Evolutionary conservation across 345 rosid species (phyloP).

Genomic region (Eutrema heterophyllum): DNA sequence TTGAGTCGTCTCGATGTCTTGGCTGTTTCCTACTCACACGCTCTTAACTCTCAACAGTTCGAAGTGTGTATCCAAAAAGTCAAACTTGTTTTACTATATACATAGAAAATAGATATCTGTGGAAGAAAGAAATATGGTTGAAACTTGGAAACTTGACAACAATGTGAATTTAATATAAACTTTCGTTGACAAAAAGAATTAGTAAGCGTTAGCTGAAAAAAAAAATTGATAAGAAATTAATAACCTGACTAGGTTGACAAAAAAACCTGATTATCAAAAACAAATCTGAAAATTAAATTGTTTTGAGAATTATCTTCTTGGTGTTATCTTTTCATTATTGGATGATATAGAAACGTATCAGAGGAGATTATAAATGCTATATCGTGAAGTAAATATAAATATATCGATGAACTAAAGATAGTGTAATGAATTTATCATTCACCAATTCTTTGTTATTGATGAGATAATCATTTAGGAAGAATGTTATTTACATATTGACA

Average conservation of each 20-base stretch:
- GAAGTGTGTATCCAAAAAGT: slow-evolving; percentile 19
- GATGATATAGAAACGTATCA: neutral
- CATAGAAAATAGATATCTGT: slow-evolving; percentile 12
- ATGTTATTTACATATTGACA: neutral
- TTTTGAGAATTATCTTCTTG: neutral
- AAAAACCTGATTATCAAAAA: neutral
- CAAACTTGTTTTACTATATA: slow-evolving; percentile 17
- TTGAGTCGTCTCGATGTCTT: neutral
- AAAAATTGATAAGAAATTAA: neutral
- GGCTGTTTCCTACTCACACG: slow-evolving; percentile 3
- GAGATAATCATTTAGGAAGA: slow-evolving; percentile 28
- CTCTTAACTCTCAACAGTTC: neutral
- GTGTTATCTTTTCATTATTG: slow-evolving; percentile 12
- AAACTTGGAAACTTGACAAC: slow-evolving; percentile 31
- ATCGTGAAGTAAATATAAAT: slow-evolving; percentile 4
- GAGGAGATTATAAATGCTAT: slow-evolving; percentile 8
- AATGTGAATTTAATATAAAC: slow-evolving; percentile 8
- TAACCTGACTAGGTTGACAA: neutral
- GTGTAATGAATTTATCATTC: slow-evolving; percentile 9
- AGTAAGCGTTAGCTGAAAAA: neutral
- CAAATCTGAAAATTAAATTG: neutral
- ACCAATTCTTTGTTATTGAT: slow-evolving; percentile 15
- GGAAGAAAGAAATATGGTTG: slow-evolving; percentile 23
- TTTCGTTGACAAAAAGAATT: slow-evolving; percentile 9
- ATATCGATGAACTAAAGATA: slow-evolving; percentile 13